These are phyloP conservation scores for Neurospora sp. DNA, from an alignment of 495 filamentous ascomycete species.

Conservation along the genomic window DNA sequence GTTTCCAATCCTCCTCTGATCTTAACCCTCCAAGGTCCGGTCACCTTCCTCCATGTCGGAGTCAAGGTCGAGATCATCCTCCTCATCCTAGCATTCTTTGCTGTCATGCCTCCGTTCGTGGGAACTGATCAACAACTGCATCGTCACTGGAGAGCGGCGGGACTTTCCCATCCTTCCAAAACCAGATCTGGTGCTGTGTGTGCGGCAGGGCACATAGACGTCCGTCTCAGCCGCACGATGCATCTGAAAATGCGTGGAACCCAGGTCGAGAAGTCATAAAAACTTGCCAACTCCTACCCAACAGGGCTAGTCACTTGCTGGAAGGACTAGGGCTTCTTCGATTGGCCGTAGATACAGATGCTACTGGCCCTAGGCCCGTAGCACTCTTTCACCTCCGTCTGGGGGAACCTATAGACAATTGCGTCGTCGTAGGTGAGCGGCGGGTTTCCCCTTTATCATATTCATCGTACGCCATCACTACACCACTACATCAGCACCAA, in stretches of 20 bases:
- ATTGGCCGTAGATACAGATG: not conserved
- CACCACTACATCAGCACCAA: not conserved
- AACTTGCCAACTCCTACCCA: slow-evolving; percentile 5
- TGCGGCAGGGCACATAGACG: not conserved
- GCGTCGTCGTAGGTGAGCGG: slow-evolving; percentile 2
- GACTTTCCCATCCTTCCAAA: not conserved
- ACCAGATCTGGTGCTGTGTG: not conserved
- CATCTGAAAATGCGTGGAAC: not conserved
- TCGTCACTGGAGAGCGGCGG: not conserved
- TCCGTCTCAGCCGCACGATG: not conserved
- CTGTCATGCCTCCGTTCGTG: slow-evolving; percentile 1
- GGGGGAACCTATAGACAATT: not conserved
- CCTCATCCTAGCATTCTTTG: not conserved
- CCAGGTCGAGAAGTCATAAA: slow-evolving; percentile 7
- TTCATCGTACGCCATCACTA: not conserved
- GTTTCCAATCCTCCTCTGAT: too few relatives aligned
- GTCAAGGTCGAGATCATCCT: too few relatives aligned
- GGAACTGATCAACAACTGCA: not conserved
- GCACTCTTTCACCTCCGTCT: not conserved
- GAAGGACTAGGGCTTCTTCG: slow-evolving; percentile 6
- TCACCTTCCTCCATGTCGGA: too few relatives aligned
- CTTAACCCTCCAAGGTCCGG: too few relatives aligned
- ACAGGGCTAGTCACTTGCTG: not conserved
- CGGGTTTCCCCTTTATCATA: not conserved
- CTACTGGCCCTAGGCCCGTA: not conserved